Evolutionary conservation across 257 asterid genomes (phyloP).

Genomic region (Salvia miltiorrhiza): DNA sequence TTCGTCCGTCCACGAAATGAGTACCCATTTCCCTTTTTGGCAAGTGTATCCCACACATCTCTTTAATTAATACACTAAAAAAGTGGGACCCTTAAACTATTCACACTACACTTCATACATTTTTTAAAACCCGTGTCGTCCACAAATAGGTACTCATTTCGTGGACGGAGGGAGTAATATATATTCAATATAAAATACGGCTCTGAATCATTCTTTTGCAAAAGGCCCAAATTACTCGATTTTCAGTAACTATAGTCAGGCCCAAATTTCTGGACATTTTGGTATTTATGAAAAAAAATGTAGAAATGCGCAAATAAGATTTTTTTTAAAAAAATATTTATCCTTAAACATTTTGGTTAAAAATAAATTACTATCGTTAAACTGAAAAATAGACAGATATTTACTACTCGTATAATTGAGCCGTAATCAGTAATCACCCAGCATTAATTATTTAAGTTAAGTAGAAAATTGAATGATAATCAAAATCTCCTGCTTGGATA

Average conservation of each 20-base stretch:
- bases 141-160: no score
- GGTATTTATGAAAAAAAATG: background rate
- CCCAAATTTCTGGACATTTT: background rate
- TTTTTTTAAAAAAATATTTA: no score
- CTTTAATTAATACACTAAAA: no score
- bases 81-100: no score
- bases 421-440: background rate
- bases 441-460: constrained; percentile 34
- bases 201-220: background rate
- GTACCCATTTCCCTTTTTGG: no score
- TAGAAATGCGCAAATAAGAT: background rate
- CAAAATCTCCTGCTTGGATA: constrained; percentile 14
- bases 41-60: no score
- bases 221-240: background rate
- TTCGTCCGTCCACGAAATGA: no score
- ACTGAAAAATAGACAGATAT: no score
- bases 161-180: no score
- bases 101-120: no score
- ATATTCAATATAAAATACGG: background rate
- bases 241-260: background rate
- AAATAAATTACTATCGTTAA: background rate
- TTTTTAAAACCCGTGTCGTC: no score
- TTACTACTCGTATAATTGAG: background rate
- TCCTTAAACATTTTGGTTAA: background rate
- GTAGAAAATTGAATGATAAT: constrained; percentile 27